Conservation (phyloP, 2,329 filamentous ascomycete genomes). For the Madurella fahalii region DNA sequence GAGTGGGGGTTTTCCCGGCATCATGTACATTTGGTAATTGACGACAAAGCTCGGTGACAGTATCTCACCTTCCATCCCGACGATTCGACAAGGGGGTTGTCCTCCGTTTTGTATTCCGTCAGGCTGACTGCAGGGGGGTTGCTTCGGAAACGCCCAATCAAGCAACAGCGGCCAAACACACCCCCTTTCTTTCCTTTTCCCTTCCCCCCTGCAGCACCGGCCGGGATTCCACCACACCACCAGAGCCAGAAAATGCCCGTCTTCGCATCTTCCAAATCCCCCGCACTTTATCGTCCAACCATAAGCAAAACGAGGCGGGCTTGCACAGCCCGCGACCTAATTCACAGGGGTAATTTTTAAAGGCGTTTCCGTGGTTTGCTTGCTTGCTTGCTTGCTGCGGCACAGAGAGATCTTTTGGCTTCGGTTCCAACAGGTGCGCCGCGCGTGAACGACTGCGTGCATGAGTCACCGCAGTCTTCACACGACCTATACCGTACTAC, state of each 20-base stretch:
- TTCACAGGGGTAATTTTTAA: too few species aligned
- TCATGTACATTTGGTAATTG: neutral
- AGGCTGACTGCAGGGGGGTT: slow-evolving; percentile 9
- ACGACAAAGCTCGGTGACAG: neutral
- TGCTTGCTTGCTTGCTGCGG: too few species aligned
- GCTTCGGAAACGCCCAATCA: slow-evolving; percentile 25
- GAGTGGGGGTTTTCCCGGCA: too few species aligned
- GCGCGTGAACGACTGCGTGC: neutral
- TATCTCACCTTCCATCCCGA: neutral
- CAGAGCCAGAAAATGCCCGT: neutral
- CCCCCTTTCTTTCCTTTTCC: slow-evolving; percentile 6
- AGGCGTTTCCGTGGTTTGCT: too few species aligned
- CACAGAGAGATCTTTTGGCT: too few species aligned
- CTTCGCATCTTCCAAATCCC: neutral
- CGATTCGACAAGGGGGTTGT: neutral
- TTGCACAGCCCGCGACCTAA: neutral
- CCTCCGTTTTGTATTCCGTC: neutral
- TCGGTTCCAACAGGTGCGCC: too few species aligned
- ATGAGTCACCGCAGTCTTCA: neutral
- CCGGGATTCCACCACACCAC: neutral
- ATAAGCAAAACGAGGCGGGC: neutral
- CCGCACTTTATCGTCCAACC: neutral
- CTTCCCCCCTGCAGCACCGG: neutral
- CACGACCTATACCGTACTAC: neutral
- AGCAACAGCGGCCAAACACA: slow-evolving; percentile 14